phyloP scores from a whole-genome alignment of 202 grass and related monocot species.

The Eragrostis tef region DNA sequence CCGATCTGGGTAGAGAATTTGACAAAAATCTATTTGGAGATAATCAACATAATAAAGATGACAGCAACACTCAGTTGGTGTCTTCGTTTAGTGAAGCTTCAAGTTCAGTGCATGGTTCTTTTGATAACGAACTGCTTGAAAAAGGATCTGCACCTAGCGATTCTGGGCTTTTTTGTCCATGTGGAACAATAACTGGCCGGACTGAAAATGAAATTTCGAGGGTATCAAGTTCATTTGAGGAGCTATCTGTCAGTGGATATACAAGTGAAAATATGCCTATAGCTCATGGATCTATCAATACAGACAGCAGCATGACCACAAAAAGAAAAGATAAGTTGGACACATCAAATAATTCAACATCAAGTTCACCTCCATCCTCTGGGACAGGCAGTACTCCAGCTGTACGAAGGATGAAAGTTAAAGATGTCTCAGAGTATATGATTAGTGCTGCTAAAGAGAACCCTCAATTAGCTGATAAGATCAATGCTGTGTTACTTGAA shows the following conservation, averaged over 20 bases:
- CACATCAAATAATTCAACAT: conserved; percentile 48
- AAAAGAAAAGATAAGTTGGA: conserved; percentile 57
- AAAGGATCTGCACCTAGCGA: conserved; percentile 50
- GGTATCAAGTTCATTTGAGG: conserved; percentile 49
- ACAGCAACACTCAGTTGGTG: conserved; percentile 43
- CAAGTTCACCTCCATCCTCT: conserved; percentile 66
- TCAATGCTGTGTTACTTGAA: conserved; percentile 93
- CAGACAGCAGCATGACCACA: conserved; percentile 26
- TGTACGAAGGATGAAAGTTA: conserved; percentile 81
- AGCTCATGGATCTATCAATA: conserved; percentile 51
- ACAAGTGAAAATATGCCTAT: conserved; percentile 47
- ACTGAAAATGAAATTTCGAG: conserved; percentile 46
- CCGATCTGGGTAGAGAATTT: conserved; percentile 57
- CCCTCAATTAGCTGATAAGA: conserved; percentile 89
- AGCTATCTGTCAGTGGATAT: conserved; percentile 48
- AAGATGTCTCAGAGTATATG: conserved; percentile 99
- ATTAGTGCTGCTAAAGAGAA: conserved; percentile 99
- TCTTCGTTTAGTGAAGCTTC: conserved; percentile 60
- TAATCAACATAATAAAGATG: conserved; percentile 53
- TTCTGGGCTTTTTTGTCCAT: conserved; percentile 42
- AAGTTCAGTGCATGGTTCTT: conserved; percentile 55
- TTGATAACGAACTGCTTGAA: conserved; percentile 46
- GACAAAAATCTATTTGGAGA: conserved; percentile 56
- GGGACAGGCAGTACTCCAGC: conserved; percentile 50
- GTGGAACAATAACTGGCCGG: conserved; percentile 11